Evolutionary conservation across 139 green algal genomes (phyloP), one percentile per base, ranked within the genome.

Genomic region (Closterium sp.): DNA sequence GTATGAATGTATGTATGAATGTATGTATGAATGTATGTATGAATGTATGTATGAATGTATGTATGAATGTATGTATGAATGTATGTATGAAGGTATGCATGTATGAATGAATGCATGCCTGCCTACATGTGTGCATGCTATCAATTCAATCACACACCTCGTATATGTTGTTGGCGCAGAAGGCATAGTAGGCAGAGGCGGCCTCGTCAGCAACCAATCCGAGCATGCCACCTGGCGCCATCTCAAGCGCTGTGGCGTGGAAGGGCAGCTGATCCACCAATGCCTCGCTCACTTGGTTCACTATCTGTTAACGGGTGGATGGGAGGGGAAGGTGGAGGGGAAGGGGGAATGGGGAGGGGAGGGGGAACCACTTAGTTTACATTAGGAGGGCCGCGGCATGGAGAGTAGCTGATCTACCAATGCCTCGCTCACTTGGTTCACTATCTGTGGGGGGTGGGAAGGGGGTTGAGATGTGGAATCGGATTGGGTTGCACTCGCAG

Each of bases 361-460:
- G 17, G 88, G 21, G n/a, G 11, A 22, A 86, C 30, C 11, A 32
- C 13, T 27, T 50, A 3, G 22, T 27, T 27, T 27, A n/a, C 31
- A 27, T 27, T 24, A 62, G 2, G 2, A 88, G 30, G 4, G 10
- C 3, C 85, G 30, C 10, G 85, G 10, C 19, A 17, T 70, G 1
- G 17, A 22, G 11, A 3, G 42, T 30, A 91, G 31, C 89, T 91
- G 31, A 28, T 92, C 89, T 19, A 92, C 89, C 19, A 92, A 21
- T 0, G 62, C 2, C 4, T 92, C 31, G 70, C 19, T 92, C 24
- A 89, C 89, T 30, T 21, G 89, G 42, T 91, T 91, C n/a, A 90
- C 90, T 24, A 90, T 70, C 87, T 90, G 45, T 70, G 1, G 45
- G n/a, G n/a, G n/a, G n/a, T n/a, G n/a, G n/a, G n/a, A 62, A 5